phyloP scores from a whole-genome alignment of 2,329 filamentous ascomycete species.

The Colletotrichum salicis region DNA sequence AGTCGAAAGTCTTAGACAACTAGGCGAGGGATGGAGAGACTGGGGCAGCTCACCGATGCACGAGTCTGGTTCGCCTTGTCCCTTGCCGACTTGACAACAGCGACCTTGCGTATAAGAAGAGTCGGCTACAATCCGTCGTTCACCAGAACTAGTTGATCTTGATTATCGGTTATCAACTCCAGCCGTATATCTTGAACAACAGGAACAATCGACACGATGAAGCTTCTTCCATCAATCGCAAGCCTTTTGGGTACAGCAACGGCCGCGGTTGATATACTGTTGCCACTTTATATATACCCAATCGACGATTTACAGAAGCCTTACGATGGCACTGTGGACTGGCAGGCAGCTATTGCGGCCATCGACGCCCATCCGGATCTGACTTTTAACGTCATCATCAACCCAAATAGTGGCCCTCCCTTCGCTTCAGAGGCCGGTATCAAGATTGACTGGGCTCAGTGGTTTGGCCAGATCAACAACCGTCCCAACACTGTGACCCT shows the following conservation, averaged over 20 bases:
- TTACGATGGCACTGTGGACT: conserved; percentile 8
- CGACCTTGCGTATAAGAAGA: background rate
- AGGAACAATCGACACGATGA: background rate
- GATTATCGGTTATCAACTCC: background rate
- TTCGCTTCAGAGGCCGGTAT: conserved; percentile 5
- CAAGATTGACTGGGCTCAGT: conserved; percentile 19
- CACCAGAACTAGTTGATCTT: background rate
- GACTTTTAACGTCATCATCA: conserved; percentile 18
- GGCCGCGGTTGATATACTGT: conserved; percentile 1
- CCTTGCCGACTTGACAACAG: background rate
- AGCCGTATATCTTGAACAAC: background rate
- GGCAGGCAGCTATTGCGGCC: conserved; percentile 11
- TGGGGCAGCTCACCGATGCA: background rate
- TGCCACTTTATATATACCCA: conserved; percentile 16
- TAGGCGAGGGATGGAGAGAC: background rate
- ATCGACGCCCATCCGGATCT: conserved; percentile 8
- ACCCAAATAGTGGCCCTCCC: conserved; percentile 4
- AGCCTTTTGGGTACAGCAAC: background rate
- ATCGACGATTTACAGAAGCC: background rate
- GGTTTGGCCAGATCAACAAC: conserved; percentile 17
- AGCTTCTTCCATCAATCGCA: background rate
- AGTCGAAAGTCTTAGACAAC: background rate
- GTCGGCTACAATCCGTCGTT: background rate
- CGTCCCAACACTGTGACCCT: conserved; percentile 10
- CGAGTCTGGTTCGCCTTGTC: background rate